These are phyloP conservation scores for Sporothrix variecibatus DNA, from an alignment of 2,329 filamentous ascomycete genomes.

Conservation along the genomic window DNA sequence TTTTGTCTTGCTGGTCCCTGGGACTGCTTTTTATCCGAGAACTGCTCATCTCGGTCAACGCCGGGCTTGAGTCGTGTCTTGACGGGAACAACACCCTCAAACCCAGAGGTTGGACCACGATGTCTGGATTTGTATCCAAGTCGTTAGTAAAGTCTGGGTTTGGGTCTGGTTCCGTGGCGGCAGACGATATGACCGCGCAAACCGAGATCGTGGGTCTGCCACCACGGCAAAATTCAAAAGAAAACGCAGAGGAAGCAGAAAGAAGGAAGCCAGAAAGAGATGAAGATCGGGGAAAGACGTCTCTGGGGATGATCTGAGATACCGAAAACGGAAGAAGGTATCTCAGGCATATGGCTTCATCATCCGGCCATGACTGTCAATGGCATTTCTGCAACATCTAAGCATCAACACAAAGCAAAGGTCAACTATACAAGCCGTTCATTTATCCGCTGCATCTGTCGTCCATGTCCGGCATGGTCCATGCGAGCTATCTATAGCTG, in stretches of 20 bases:
- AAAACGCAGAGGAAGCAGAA: neutral
- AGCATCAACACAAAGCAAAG: neutral
- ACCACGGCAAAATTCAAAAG: neutral
- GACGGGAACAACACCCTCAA: neutral
- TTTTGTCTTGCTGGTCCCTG: constrained; percentile 12
- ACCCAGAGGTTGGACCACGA: neutral
- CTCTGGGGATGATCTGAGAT: neutral
- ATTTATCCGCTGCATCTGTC: constrained; percentile 5
- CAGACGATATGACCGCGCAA: neutral
- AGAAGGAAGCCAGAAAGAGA: neutral
- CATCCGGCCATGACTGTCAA: neutral
- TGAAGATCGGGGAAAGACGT: neutral
- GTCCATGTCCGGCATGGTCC: neutral
- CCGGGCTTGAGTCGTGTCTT: neutral
- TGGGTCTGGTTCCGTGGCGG: neutral
- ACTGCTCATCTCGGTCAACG: constrained; percentile 6
- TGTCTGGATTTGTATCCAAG: neutral
- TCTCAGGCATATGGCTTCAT: constrained; percentile 12
- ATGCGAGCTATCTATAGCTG: neutral
- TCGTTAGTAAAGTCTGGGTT: too few relatives aligned
- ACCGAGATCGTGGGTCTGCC: constrained; percentile 16
- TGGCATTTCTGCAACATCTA: constrained; percentile 18
- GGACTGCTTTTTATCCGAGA: neutral
- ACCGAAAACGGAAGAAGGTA: constrained; percentile 6
- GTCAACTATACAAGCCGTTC: neutral